Conservation (phyloP, 192 early-diverging fungal species). For the Nowakowskiella sp. region DNA sequence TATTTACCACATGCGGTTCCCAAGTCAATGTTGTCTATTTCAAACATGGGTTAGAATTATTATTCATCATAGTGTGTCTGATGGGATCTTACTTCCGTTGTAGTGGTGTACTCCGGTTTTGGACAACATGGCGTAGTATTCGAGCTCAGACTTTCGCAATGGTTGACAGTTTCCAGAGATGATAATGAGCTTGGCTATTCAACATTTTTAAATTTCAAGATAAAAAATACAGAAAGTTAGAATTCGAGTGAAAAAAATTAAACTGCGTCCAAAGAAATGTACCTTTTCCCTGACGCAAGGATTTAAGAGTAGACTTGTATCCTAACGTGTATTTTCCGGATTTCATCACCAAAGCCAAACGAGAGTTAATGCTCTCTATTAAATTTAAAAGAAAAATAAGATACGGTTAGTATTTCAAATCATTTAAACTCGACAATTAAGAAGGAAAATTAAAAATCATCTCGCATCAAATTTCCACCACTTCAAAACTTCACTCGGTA, state of each 20-base stretch:
- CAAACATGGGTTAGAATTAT: conserved; percentile 14
- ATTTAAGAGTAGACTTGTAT: conserved; percentile 99
- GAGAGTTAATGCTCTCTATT: conserved; percentile 94
- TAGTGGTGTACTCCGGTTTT: conserved; percentile 99
- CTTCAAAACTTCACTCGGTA: no score
- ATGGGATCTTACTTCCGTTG: conserved; percentile 90
- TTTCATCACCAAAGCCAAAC: conserved; percentile 98
- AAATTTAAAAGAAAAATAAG: conserved; percentile 23
- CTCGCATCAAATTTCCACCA: no score
- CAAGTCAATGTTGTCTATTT: conserved; percentile 90
- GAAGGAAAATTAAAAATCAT: no score
- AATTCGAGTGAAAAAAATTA: conserved; percentile 8
- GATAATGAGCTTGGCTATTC: conserved; percentile 92
- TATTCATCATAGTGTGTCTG: conserved; percentile 21
- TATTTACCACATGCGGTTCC: conserved; percentile 99
- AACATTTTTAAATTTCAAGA: conserved; percentile 13
- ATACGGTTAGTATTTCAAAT: no score
- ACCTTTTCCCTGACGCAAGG: conserved; percentile 91
- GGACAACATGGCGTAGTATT: conserved; percentile 99
- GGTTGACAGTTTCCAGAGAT: conserved; percentile 99
- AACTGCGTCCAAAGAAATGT: conserved; percentile 31
- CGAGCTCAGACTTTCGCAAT: conserved; percentile 98
- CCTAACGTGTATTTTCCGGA: conserved; percentile 96
- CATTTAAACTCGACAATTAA: no score
- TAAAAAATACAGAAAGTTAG: conserved; percentile 8